These are phyloP conservation scores for Nicotiana tomentosiformis DNA, from an alignment of 257 asterid species.

Conservation along the genomic window DNA sequence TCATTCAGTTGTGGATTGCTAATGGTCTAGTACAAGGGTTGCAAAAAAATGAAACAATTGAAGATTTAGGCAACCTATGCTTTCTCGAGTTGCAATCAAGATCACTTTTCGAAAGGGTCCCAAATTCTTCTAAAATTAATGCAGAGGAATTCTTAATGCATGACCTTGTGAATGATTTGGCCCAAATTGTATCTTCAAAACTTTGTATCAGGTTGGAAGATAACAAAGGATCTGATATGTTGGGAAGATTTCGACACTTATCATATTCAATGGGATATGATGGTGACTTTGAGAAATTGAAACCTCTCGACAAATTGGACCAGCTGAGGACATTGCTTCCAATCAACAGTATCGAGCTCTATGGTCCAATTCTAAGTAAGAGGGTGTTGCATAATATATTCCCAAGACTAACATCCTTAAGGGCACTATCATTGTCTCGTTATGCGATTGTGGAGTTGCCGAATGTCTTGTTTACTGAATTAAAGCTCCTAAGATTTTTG, in stretches of 20 bases:
- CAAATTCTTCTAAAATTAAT: no score
- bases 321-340: conserved; percentile 10
- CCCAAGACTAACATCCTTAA: not conserved
- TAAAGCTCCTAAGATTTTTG: not conserved
- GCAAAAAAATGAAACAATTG: not conserved
- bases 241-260: not conserved
- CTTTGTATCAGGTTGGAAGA: not conserved
- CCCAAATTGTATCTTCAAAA: no score
- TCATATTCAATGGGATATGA: not conserved
- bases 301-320: not conserved
- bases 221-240: no score
- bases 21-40: not conserved
- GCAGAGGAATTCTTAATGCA: no score
- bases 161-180: no score
- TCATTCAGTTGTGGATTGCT: conserved; percentile 18
- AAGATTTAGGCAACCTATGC: not conserved
- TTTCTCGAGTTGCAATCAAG: not conserved
- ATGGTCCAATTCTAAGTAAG: not conserved
- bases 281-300: not conserved
- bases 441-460: not conserved
- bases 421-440: conserved; percentile 3
- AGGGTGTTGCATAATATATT: not conserved
- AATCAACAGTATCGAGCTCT: not conserved
- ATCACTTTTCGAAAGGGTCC: no score
- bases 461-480: not conserved